These are phyloP conservation scores for Myriosclerotinia curreyana DNA, from an alignment of 2,329 filamentous ascomycete genomes.

Conservation along the genomic window DNA sequence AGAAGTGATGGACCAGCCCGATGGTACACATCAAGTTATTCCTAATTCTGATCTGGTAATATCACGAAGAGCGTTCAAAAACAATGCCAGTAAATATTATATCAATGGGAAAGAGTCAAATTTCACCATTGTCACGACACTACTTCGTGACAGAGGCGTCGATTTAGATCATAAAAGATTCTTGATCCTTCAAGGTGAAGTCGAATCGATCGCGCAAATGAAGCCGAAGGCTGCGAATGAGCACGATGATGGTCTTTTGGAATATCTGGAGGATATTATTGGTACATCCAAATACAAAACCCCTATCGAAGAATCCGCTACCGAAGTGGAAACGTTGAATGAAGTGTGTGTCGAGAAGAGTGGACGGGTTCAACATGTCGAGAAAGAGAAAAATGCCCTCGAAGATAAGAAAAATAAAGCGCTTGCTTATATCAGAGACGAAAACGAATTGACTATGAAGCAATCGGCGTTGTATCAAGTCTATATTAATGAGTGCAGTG, in stretches of 20 bases:
- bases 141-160: slow-evolving; percentile 83
- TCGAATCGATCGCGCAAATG: slow-evolving; percentile 99
- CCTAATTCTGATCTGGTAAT: slow-evolving; percentile 83
- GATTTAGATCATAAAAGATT: slow-evolving; percentile 98
- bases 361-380: slow-evolving; percentile 90
- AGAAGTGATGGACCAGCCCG: slow-evolving; percentile 85
- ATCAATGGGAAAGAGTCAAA: slow-evolving; percentile 88
- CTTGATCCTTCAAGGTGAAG: slow-evolving; percentile 93
- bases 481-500: slow-evolving; percentile 80
- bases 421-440: slow-evolving; percentile 80
- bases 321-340: slow-evolving; percentile 87
- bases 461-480: slow-evolving; percentile 92
- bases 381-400: slow-evolving; percentile 89
- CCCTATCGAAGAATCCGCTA: slow-evolving; percentile 89
- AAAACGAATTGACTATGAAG: slow-evolving; percentile 88
- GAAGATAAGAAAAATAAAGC: slow-evolving; percentile 98
- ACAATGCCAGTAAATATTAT: slow-evolving; percentile 98
- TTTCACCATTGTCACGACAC: slow-evolving; percentile 84
- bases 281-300: slow-evolving; percentile 98
- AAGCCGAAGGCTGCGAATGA: slow-evolving; percentile 94
- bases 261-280: slow-evolving; percentile 98
- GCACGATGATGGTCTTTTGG: slow-evolving; percentile 91
- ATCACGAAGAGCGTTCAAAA: slow-evolving; percentile 91
- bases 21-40: slow-evolving; percentile 70
- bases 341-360: slow-evolving; percentile 96